A percentile compares a stretch with the other conserved stretches of the same genome.
phyloP scores from a whole-genome alignment of 768 basidiomycete species.

The Suillus fuscotomentosus region DNA sequence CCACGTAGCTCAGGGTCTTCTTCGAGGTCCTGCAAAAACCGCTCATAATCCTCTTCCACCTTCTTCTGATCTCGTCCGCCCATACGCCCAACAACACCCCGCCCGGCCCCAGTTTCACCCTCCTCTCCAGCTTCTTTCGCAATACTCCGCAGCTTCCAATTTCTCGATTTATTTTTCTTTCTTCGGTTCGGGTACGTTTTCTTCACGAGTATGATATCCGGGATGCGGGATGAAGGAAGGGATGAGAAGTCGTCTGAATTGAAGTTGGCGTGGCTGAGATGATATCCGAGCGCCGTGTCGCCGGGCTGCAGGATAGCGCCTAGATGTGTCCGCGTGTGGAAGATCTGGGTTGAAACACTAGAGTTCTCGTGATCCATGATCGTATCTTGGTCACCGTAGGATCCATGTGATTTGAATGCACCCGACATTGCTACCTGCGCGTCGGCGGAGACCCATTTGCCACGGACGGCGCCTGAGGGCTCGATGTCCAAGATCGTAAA shows the following conservation, averaged over 20 bases:
- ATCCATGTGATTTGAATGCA: slow-evolving; percentile 62
- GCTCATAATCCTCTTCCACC: slow-evolving; percentile 95
- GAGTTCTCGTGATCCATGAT: slow-evolving; percentile 64
- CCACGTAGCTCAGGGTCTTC: slow-evolving; percentile 91
- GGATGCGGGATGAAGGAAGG: slow-evolving; percentile 65
- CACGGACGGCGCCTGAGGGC: slow-evolving; percentile 63
- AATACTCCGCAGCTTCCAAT: slow-evolving; percentile 89
- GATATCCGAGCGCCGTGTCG: slow-evolving; percentile 90
- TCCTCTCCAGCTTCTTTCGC: slow-evolving; percentile 90
- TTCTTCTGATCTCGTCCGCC: slow-evolving; percentile 89
- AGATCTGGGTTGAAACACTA: slow-evolving; percentile 71
- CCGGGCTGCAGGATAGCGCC: slow-evolving; percentile 93
- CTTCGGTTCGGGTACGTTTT: slow-evolving; percentile 93
- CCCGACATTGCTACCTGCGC: slow-evolving; percentile 88
- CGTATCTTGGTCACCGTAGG: slow-evolving; percentile 42
- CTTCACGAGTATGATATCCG: slow-evolving; percentile 91
- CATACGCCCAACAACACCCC: slow-evolving; percentile 87
- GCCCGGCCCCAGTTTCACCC: slow-evolving; percentile 70
- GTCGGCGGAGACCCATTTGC: slow-evolving; percentile 82
- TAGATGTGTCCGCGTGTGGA: slow-evolving; percentile 95
- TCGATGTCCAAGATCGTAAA: slow-evolving; percentile 96
- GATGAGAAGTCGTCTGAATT: slow-evolving; percentile 85
- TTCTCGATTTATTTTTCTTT: slow-evolving; percentile 84
- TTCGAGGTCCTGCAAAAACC: slow-evolving; percentile 91
- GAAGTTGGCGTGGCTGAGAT: slow-evolving; percentile 86